phyloP scores from a whole-genome alignment of 306 rosid genomes.

The Castanea sativa region DNA sequence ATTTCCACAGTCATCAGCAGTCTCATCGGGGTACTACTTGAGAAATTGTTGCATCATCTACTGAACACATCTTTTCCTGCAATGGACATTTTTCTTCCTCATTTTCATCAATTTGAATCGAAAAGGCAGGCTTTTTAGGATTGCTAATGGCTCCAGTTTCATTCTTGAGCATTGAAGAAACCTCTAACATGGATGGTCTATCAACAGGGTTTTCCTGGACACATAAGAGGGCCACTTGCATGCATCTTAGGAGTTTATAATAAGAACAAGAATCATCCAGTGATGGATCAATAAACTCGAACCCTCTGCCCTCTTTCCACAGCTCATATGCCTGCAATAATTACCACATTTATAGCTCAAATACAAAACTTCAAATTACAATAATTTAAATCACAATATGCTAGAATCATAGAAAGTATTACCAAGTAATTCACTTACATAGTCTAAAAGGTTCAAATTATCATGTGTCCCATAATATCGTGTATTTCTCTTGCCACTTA shows the following conservation, averaged over 20 bases:
- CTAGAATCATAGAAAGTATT: not conserved
- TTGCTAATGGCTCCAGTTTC: conserved; percentile 26
- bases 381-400: not conserved
- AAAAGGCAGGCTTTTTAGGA: conserved; percentile 51
- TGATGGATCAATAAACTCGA: conserved; percentile 48
- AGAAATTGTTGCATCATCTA: conserved; percentile 44
- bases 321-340: conserved; percentile 45
- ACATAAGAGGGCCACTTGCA: conserved; percentile 58
- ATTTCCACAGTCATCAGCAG: too few species aligned
- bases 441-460: conserved; percentile 49
- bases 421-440: conserved; percentile 31
- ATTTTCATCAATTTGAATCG: conserved; percentile 9
- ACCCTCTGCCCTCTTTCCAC: conserved; percentile 47
- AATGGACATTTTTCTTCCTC: not conserved
- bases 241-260: conserved; percentile 56
- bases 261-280: conserved; percentile 44
- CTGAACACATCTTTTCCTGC: conserved; percentile 24
- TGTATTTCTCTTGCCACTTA: conserved; percentile 51
- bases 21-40: conserved; percentile 38
- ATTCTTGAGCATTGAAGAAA: conserved; percentile 51
- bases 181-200: conserved; percentile 64
- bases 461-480: conserved; percentile 40
- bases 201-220: conserved; percentile 57
- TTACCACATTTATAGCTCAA: not conserved
- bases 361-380: not conserved